Evolutionary conservation across 805 yeast genomes (phyloP), one percentile per base, ranked within the genome.

Genomic region (Barnettozyma californica): DNA sequence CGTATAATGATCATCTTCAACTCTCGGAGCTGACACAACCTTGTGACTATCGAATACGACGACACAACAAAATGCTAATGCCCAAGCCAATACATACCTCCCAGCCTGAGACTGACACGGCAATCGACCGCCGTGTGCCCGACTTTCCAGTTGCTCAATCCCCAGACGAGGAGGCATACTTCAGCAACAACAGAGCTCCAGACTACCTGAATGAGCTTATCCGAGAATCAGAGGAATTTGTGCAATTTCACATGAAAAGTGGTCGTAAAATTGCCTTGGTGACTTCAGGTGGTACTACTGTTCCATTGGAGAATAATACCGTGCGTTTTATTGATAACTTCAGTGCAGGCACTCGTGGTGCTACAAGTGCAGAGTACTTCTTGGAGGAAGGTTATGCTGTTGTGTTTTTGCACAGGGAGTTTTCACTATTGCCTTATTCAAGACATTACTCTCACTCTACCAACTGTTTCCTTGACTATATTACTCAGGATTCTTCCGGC

Each of bases 271-370:
- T 92, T 13, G 98, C 81, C 0, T 69, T 92, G 41, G 95, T 92
- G 3, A 94, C 99, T 0, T 82, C 92, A 9, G 99, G 99, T 21
- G 99, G 99, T 20, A 94, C 99, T 1, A 92, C 97, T 0, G 99
- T 94, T 0, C 99, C 99, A 0, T 71, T 94, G 55, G 99, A 94
- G 61, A 91, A 90, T 67, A 94, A 94, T 62, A 94, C 99, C 0
- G 99, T 94, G 7, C 70, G 99, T 46, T 94, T 94, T 67, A 90
- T 94, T 60, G 99, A 94, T 67, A 94, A 94, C 62, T 94, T 94
- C 65, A 83, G 94, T 54, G 98, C 98, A 21, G 99, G 99, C 21
- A 94, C 97, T 0, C 79, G 99, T 66, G 99, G 99, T 48, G 95
- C 99, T 4, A 82, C 96, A 0, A 84, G 95, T 36, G 96, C 98